Evolutionary conservation across 305 asterid genomes (phyloP).

Genomic region (Fraxinus albicans): DNA sequence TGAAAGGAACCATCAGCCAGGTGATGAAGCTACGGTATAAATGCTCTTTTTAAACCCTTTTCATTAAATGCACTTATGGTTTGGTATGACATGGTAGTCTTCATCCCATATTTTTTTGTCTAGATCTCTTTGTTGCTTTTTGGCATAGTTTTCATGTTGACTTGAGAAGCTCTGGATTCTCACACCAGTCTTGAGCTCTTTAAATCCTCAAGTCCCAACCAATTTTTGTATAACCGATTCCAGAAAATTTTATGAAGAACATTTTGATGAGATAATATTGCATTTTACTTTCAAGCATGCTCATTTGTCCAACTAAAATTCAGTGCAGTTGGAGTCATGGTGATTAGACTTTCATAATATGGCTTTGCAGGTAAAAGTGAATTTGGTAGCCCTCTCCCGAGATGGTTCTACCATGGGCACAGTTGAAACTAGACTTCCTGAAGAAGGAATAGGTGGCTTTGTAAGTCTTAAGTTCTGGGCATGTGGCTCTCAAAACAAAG

Average conservation of each 20-base stretch:
- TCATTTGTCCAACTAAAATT: not conserved
- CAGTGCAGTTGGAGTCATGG: not conserved
- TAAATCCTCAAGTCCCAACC: not conserved
- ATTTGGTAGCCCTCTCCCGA: slow-evolving; percentile 71
- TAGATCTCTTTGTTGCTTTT: not conserved
- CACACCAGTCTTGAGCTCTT: not conserved
- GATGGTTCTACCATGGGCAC: slow-evolving; percentile 87
- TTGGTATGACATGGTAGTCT: not conserved
- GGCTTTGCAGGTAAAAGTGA: slow-evolving; percentile 65
- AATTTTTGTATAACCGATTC: not conserved
- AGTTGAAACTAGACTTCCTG: slow-evolving; percentile 86
- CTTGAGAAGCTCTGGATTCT: not conserved
- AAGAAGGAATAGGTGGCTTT: slow-evolving; percentile 92
- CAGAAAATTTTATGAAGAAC: not conserved
- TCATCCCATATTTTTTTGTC: not conserved
- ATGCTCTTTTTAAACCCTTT: slow-evolving; percentile 1
- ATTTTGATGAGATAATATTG: not conserved
- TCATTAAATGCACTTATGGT: not conserved
- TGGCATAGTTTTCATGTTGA: not conserved
- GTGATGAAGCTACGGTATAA: slow-evolving; percentile 81
- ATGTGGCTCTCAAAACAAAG: slow-evolving; percentile 55
- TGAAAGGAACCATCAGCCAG: slow-evolving; percentile 89
- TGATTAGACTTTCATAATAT: slow-evolving; percentile 14
- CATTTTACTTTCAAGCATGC: not conserved
- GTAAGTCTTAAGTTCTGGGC: slow-evolving; percentile 87